Percentiles rank a stretch among this genome's conserved stretches.
Evolutionary conservation across 78 protist genomes (phyloP).

Genomic region (Cavenderia fasciculata): DNA sequence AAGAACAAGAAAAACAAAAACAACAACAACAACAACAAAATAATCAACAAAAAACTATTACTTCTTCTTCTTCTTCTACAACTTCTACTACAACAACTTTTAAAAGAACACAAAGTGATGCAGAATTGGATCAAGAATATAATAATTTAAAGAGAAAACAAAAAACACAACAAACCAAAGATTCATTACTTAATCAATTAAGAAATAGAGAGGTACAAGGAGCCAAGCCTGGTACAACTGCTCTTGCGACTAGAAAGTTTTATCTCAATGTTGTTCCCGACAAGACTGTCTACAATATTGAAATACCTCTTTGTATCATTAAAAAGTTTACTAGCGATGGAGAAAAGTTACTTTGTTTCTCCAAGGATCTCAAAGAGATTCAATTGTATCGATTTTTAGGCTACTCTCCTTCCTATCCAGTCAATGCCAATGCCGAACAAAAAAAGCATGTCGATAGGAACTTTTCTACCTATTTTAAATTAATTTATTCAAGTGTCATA

Average conservation of each 20-base stretch:
- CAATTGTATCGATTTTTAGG: constrained; percentile 63
- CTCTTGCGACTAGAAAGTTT: constrained; percentile 49
- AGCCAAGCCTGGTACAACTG: constrained; percentile 48
- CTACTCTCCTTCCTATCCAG: constrained; percentile 6
- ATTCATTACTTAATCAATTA: constrained; percentile 25
- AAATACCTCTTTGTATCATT: constrained; percentile 56
- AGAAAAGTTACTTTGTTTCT: constrained; percentile 61
- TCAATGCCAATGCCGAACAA: background rate
- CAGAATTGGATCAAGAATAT: constrained; percentile 26
- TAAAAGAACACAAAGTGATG: constrained; percentile 21
- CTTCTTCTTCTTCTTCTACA: background rate
- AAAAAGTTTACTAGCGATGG: constrained; percentile 74
- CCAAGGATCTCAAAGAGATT: constrained; percentile 70
- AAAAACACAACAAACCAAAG: background rate
- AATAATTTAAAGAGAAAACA: constrained; percentile 24
- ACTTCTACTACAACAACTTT: background rate
- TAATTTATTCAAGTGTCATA: constrained; percentile 16
- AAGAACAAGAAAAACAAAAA: background rate
- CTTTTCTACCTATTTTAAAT: constrained; percentile 43
- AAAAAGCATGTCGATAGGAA: constrained; percentile 9
- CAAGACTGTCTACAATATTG: constrained; percentile 67
- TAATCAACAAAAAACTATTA: too few relatives aligned
- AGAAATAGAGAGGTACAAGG: constrained; percentile 15
- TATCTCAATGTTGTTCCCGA: constrained; percentile 63
- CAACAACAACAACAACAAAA: background rate